Base-by-base conservation (phyloP, 768 basidiomycete species). In the Leccinellum albellum region DNA sequence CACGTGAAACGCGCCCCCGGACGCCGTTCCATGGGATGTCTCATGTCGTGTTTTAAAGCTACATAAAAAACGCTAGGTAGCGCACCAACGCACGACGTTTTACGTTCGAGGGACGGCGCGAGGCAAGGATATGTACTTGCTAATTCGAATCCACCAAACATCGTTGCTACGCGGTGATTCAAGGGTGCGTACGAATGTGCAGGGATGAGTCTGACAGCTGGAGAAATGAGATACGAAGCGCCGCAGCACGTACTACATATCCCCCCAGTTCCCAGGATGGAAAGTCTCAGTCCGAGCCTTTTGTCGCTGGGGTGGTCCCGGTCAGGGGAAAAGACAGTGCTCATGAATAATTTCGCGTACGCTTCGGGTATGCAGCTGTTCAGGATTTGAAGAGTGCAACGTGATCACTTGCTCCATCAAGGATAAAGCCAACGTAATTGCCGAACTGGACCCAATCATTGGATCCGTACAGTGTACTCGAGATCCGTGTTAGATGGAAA, bases 61-160 rank as follows among this genome's bases (percentile, higher is more conserved):
- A 20, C 35, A 37, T 37, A 24, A 14, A 20, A 24, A 45, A 21
- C 13, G 21, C 14, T 23, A 23, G 23, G 44, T 21, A 21, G 21
- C 23, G 14, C 14, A 45, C 44, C 46, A 47, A 64, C 57, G 14
- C 56, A 66, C 62, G n/a, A 61, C 53, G 63, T 20, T 20, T 64
- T 67, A 61, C 61, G 63, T 60, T 63, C 68, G 32, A 60, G 59
- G 20, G 37, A 50, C 2, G 35, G 40, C 14, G 53, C 56, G 42
- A 37, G 37, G n/a, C n/a, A n/a, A 1, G 37, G 17, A n/a, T n/a
- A 26, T 26, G 26, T 26, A n/a, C 44, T 20, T 40, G 3, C 37
- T n/a, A 40, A 45, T 6, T 21, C 6, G 21, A 23, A 45, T 45
- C 44, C 44, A 45, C 21, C 21, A 45, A 40, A n/a, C 37, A 40